These are phyloP conservation scores for Fusarium liriodendri DNA, from an alignment of 2,329 filamentous ascomycete species.

Conservation along the genomic window DNA sequence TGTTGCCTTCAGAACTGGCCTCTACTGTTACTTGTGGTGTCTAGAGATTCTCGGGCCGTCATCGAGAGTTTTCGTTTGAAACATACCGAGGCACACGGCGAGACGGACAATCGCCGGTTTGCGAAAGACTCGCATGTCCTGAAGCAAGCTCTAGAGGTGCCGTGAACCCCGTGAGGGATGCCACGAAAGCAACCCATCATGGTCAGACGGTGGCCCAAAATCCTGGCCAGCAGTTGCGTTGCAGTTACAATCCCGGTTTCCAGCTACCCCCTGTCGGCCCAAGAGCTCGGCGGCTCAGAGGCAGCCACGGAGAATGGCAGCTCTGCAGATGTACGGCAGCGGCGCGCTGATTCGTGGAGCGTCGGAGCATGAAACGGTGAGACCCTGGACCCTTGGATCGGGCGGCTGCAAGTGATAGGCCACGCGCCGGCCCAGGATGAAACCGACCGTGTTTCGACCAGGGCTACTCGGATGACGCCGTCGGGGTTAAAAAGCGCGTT, in stretches of 20 bases:
- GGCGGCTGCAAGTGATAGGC: constrained; percentile 44
- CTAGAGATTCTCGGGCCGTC: not conserved
- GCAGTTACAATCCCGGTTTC: not conserved
- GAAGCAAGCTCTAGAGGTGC: constrained; percentile 3
- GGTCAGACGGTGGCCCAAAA: constrained; percentile 1
- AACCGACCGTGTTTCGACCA: constrained; percentile 45
- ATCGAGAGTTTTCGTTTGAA: constrained; percentile 12
- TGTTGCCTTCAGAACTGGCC: not conserved
- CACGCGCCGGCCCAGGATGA: constrained; percentile 37
- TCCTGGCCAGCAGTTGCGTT: not conserved
- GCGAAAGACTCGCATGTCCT: constrained; percentile 15
- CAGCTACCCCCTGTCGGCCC: not conserved
- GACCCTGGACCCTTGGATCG: constrained; percentile 40
- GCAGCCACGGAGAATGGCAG: constrained; percentile 4
- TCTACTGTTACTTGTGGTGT: not conserved
- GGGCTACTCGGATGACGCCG: constrained; percentile 36
- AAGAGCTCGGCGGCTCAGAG: constrained; percentile 4
- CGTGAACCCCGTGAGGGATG: constrained; percentile 6
- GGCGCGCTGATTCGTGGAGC: constrained; percentile 37
- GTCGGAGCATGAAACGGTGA: constrained; percentile 42
- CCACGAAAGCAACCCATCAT: constrained; percentile 16
- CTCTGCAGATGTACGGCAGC: constrained; percentile 5
- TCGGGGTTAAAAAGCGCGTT: constrained; percentile 29
- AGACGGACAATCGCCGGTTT: constrained; percentile 17
- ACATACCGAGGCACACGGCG: constrained; percentile 16